Conservation (phyloP, 768 basidiomycete species). For the Basidioascus undulatus region DNA sequence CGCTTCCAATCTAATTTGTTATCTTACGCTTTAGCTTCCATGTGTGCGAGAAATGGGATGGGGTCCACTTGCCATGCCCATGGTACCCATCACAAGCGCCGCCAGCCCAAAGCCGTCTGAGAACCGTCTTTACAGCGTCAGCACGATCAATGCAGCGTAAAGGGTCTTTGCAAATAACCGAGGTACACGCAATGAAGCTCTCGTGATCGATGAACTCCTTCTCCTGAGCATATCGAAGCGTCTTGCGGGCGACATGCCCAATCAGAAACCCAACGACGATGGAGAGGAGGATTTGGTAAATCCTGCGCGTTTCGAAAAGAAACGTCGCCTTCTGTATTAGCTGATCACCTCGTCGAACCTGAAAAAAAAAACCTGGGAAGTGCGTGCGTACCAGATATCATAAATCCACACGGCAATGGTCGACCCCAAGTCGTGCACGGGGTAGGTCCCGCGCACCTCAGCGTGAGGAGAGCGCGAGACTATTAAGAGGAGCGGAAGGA, state of each 20-base stretch:
- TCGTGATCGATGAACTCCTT: conserved; percentile 20
- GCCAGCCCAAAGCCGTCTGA: neutral
- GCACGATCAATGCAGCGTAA: neutral
- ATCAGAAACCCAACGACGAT: conserved; percentile 18
- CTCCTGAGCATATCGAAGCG: conserved; percentile 16
- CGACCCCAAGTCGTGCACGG: conserved; percentile 13
- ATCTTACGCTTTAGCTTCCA: too few species aligned
- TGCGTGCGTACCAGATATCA: conserved; percentile 2
- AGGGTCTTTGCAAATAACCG: conserved; percentile 15
- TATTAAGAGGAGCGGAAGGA: conserved; percentile 19
- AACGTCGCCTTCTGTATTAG: too few species aligned
- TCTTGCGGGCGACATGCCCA: conserved; percentile 18
- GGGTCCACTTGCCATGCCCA: conserved; percentile 5
- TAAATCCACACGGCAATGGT: conserved; percentile 19
- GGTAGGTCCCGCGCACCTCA: conserved; percentile 12
- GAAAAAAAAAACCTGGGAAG: neutral
- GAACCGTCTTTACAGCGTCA: neutral
- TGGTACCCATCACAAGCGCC: conserved; percentile 10
- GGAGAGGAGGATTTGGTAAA: conserved; percentile 20
- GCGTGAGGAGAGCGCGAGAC: too few species aligned
- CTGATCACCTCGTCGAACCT: conserved; percentile 19
- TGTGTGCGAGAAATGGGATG: neutral
- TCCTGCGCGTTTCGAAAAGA: too few species aligned
- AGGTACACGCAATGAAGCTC: conserved; percentile 20
- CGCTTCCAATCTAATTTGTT: conserved; percentile 18